Evolutionary conservation across 441 rosid species (phyloP), one percentile per base, ranked within the genome.

Genomic region (Biscutella laevigata): DNA sequence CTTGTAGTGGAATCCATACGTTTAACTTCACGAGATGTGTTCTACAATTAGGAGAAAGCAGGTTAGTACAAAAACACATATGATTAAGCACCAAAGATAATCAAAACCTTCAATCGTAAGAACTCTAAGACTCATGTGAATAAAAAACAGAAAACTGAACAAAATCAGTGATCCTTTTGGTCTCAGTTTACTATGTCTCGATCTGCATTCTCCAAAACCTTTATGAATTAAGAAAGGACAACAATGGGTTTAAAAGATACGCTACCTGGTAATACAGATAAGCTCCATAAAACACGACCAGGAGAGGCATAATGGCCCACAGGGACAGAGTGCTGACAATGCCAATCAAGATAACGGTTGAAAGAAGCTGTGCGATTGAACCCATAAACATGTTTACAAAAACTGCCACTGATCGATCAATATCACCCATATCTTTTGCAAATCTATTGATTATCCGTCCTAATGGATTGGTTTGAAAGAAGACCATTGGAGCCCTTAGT

Each of bases 301-400:
- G 61, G 42, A 90, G 86, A 6, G 99, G 99, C 98, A 89, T 72
- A 73, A 94, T 85, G 64, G 99, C 91, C 99, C 99, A 94, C 51
- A 94, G 70, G 52, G 99, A 94, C 75, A 90, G 79, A 24, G 98
- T 83, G 94, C 96, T 94, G 55, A 94, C 83, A 57, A 90, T 78
- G 43, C 98, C 99, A 45, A 94, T 90, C 67, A 94, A 78, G 51
- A 82, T 77, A 66, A 94, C 74, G 36, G 99, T 94, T 40, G 99
- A 89, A 67, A 94, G 77, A 32, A 94, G 95, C 81, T 85, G 96
- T 26, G 80, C 79, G 24, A 87, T 77, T 61, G 77, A 86, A 46
- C 88, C 81, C 59, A 90, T 74, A 64, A 87, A 94, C 96, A 94
- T 75, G 57, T 90, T 83, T 59, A 72, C 78, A 56, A 80, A 83